phyloP scores from a whole-genome alignment of 1,139 yeast genomes.

The Nakaseomyces kungkrabaensis region DNA sequence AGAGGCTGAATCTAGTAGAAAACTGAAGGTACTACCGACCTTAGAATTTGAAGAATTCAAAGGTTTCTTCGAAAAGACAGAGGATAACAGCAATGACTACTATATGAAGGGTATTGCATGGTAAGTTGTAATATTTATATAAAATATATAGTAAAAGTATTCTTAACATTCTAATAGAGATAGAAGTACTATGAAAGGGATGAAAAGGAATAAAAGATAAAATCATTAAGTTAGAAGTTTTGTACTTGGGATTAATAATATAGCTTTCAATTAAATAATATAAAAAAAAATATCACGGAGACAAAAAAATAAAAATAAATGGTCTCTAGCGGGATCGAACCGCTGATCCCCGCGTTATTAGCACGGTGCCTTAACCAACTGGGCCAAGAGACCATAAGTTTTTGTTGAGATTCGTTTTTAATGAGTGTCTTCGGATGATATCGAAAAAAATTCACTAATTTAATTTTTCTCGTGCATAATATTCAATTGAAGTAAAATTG shows the following conservation, averaged over 20 bases:
- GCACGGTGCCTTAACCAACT: conserved; percentile 29
- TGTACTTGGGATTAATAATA: too few relatives aligned
- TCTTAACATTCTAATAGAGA: neutral
- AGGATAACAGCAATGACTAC: neutral
- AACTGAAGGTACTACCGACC: conserved; percentile 61
- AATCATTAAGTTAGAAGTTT: too few relatives aligned
- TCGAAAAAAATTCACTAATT: too few relatives aligned
- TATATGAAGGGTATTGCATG: conserved; percentile 21
- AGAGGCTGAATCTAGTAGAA: conserved; percentile 65
- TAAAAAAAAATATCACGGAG: neutral
- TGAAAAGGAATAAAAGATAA: too few relatives aligned
- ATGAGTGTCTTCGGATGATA: too few relatives aligned
- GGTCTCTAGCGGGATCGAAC: conserved; percentile 29
- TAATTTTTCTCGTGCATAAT: too few relatives aligned
- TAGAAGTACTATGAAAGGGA: too few relatives aligned
- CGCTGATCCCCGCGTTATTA: conserved; percentile 29
- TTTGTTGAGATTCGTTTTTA: neutral
- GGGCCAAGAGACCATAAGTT: conserved; percentile 21
- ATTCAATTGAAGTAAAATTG: too few relatives aligned
- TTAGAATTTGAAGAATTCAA: conserved; percentile 53
- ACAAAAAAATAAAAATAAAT: conserved; percentile 5
- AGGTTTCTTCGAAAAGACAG: conserved; percentile 6
- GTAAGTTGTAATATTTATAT: conserved; percentile 8
- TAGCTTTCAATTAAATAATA: too few relatives aligned
- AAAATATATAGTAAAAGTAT: neutral